Percentiles rank a stretch among this genome's conserved stretches.
These are phyloP conservation scores for Penicillium sp. DNA, from an alignment of 2,329 filamentous ascomycete genomes.

Conservation along the genomic window DNA sequence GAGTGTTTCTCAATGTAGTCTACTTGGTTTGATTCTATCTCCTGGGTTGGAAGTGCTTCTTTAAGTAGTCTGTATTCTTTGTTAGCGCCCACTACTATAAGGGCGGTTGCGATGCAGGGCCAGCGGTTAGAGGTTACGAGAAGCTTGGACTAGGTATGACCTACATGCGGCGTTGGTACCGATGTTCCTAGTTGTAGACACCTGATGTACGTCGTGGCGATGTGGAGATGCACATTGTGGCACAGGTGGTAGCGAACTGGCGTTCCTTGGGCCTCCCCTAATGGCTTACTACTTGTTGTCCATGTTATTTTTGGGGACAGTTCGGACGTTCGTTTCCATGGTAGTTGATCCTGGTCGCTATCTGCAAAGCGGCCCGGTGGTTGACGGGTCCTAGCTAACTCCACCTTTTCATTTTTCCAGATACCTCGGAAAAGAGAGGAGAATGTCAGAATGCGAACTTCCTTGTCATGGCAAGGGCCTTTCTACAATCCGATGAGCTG, in stretches of 20 bases:
- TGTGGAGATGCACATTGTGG: background rate
- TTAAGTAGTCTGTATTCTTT: background rate
- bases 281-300: background rate
- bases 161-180: background rate
- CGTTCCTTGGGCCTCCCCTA: background rate
- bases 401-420: background rate
- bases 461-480: background rate
- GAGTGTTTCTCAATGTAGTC: background rate
- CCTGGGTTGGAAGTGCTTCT: too few species aligned
- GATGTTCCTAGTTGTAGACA: background rate
- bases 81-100: background rate
- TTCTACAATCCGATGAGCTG: background rate
- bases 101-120: background rate
- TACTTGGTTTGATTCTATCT: background rate
- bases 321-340: background rate
- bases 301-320: background rate
- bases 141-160: background rate
- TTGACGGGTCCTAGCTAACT: background rate
- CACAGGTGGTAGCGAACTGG: slow-evolving; percentile 1
- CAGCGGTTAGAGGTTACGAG: slow-evolving; percentile 1
- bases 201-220: background rate
- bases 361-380: slow-evolving; percentile 6
- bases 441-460: background rate
- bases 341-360: background rate
- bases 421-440: background rate